A percentile compares a stretch with the other conserved stretches of the same genome.
Conservation (phyloP, 805 yeast genomes). For the Wickerhamomyces hampshirensis region DNA sequence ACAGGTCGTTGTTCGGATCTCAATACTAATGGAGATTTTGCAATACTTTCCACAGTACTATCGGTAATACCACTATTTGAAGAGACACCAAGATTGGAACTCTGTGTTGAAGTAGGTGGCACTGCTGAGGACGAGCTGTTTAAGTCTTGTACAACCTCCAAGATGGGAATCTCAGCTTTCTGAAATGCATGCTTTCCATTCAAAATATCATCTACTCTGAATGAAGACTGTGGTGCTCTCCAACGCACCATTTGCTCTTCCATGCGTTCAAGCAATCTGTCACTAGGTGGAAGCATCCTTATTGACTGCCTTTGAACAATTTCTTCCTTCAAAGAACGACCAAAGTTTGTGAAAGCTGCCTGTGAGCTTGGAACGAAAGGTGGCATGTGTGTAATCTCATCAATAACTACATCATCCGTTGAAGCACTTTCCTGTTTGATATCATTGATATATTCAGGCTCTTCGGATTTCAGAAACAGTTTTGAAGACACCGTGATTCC, state of each 20-base stretch:
- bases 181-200: slow-evolving; percentile 31
- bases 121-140: not conserved
- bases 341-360: slow-evolving; percentile 10
- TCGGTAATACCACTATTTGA: slow-evolving; percentile 3
- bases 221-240: slow-evolving; percentile 28
- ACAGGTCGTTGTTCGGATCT: not conserved
- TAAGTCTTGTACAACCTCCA: slow-evolving; percentile 7
- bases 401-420: slow-evolving; percentile 1
- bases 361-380: slow-evolving; percentile 15
- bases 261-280: slow-evolving; percentile 27
- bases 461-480: not conserved
- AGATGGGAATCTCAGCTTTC: slow-evolving; percentile 17
- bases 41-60: slow-evolving; percentile 12
- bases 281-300: slow-evolving; percentile 25
- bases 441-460: not conserved
- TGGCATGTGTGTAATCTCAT: slow-evolving; percentile 17
- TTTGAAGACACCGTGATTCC: too few relatives aligned
- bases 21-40: slow-evolving; percentile 9
- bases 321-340: slow-evolving; percentile 24
- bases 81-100: not conserved
- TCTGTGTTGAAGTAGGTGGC: not conserved
- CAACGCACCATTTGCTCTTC: slow-evolving; percentile 33
- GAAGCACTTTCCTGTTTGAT: not conserved
- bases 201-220: slow-evolving; percentile 25
- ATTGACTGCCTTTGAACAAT: slow-evolving; percentile 26